These are phyloP conservation scores for Digitaria exilis DNA, from an alignment of 202 grass and related monocot species.

Conservation along the genomic window DNA sequence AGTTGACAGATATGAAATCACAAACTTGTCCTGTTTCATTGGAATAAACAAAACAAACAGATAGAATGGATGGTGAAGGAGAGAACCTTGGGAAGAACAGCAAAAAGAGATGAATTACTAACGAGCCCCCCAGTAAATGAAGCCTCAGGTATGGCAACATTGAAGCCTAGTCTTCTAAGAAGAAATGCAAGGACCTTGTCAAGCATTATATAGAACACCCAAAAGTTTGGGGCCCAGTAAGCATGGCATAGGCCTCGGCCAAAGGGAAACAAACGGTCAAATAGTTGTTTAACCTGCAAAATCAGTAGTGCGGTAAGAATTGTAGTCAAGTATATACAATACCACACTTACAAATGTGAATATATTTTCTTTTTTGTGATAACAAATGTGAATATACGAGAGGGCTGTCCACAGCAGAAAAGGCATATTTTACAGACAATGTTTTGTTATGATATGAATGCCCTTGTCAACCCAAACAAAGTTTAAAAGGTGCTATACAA, in stretches of 20 bases:
- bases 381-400: too few species aligned
- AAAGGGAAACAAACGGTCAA: conserved; percentile 87
- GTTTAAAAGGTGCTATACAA: background rate
- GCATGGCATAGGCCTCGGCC: conserved; percentile 94
- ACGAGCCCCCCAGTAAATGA: conserved; percentile 89
- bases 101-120: conserved; percentile 77
- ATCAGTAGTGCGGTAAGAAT: conserved; percentile 35
- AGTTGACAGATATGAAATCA: conserved; percentile 39
- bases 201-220: conserved; percentile 94
- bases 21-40: background rate
- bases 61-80: background rate
- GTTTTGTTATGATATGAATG: background rate
- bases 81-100: conserved; percentile 85
- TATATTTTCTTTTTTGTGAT: too few species aligned
- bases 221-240: conserved; percentile 96
- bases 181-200: conserved; percentile 82
- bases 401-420: background rate
- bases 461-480: background rate
- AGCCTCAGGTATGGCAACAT: conserved; percentile 70
- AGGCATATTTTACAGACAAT: background rate
- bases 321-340: background rate
- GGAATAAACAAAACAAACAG: conserved; percentile 3
- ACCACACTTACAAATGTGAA: background rate
- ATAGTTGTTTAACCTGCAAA: conserved; percentile 82
- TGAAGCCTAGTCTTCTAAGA: conserved; percentile 73